Conservation (phyloP, 495 filamentous ascomycete species). For the Tuber microsphaerosporum region DNA sequence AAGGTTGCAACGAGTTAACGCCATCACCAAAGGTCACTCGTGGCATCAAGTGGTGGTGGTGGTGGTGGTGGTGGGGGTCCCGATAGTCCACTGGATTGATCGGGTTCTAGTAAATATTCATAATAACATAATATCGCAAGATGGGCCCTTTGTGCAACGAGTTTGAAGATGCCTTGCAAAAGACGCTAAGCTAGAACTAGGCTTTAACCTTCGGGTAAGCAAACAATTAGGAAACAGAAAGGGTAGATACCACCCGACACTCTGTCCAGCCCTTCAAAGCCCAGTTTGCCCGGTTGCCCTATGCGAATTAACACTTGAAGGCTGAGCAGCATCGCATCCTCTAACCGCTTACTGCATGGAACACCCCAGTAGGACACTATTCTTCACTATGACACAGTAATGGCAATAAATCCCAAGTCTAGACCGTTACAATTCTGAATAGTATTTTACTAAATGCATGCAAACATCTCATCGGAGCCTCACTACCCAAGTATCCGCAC, state of each 20-base stretch:
- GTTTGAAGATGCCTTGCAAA: not conserved
- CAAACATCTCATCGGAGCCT: constrained; percentile 2
- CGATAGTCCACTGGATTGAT: not conserved
- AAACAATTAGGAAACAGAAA: not conserved
- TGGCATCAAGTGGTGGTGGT: not conserved
- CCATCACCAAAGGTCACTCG: not conserved
- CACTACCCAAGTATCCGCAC: not conserved
- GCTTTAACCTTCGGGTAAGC: not conserved
- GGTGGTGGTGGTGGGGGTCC: not conserved
- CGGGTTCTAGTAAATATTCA: not conserved
- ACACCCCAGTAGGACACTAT: not conserved
- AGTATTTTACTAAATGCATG: not conserved
- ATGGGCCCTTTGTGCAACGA: not conserved
- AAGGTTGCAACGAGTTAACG: not conserved
- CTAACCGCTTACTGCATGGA: not conserved
- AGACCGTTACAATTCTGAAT: not conserved
- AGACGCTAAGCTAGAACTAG: not conserved
- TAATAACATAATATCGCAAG: not conserved
- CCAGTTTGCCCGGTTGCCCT: too few species aligned
- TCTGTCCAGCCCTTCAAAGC: not conserved
- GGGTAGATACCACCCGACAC: not conserved
- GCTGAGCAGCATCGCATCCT: not conserved
- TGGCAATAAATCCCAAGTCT: not conserved
- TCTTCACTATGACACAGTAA: not conserved
- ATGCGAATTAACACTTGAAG: not conserved